Base-by-base conservation (phyloP, 2,329 filamentous ascomycete genomes). In the Fusarium sp. region DNA sequence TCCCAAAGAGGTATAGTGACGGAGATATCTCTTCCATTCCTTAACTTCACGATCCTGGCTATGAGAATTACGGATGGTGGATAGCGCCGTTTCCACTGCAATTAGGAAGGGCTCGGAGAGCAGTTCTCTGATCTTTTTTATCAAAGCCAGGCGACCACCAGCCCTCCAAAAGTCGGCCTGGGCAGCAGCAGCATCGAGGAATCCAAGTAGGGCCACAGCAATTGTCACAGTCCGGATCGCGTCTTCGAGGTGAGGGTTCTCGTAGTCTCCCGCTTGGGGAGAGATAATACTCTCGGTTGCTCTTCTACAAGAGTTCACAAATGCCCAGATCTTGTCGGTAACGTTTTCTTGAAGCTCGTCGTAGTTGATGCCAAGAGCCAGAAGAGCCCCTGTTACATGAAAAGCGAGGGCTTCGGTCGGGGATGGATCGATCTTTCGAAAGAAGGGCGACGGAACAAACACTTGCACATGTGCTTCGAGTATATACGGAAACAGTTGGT, bases 1-100 rank as follows among this genome's bases (percentile, higher is more conserved):
- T 9, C 91, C 91, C 55, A 86, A 83, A 14, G 88, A 84, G 25
- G 91, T 87, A 77, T 98, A 99, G 59, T 93, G 90, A 39, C 89
- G 90, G 53, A 92, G 79, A 75, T 92, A 92, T 63, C 89, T 87
- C 77, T 91, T 96, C 95, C 95, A 99, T 65, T 97, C 91, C 70
- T 88, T 90, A 17, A 91, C 80, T 25, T 84, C 78, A 43, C 83
- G 82, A 61, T 91, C 88, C 21, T 86, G 79, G 25, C 83, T 83
- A 64, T 86, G 87, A 3, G 89, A 84, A 75, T 96, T 96, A 51
- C 94, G 89, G 63, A 98, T 90, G 9, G 91, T 93, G 9, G 94
- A 97, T 54, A 97, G 89, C 9, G 93, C 91, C 0, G 92, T 92
- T 77, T 98, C 95, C 33, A 98, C 85, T 2, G 91, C 88, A 11